A percentile compares a stretch with the other conserved stretches of the same genome.
These are phyloP conservation scores for Ceriops decandra DNA, from an alignment of 345 rosid species.

Conservation along the genomic window DNA sequence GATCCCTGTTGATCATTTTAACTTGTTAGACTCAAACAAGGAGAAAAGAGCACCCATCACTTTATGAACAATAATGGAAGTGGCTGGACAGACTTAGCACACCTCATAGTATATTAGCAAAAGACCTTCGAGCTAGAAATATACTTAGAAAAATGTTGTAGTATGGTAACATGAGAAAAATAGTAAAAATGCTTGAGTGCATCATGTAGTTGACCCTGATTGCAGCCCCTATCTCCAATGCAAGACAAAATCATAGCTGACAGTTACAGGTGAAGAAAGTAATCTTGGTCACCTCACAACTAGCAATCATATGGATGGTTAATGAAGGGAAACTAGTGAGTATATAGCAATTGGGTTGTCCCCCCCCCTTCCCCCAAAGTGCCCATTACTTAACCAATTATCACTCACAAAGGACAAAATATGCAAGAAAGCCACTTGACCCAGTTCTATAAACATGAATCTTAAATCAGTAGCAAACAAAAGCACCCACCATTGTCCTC, in stretches of 20 bases:
- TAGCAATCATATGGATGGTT: neutral
- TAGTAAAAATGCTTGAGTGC: no score
- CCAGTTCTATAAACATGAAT: neutral
- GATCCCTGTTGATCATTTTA: conserved; percentile 51
- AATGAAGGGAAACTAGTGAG: neutral
- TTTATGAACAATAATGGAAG: neutral
- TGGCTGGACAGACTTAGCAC: neutral
- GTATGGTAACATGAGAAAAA: no score
- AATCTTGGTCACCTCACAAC: neutral
- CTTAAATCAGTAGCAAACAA: neutral
- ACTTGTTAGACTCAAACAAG: conserved; percentile 22
- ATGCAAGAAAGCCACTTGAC: conserved; percentile 1
- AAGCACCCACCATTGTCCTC: conserved; percentile 76
- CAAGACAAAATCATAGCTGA: neutral
- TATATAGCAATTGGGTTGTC: neutral
- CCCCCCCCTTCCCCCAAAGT: no score
- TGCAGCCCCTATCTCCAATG: neutral
- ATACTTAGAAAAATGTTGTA: no score
- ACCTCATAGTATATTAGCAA: neutral
- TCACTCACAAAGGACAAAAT: neutral
- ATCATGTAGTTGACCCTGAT: no score
- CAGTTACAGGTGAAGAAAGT: neutral
- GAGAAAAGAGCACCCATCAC: neutral
- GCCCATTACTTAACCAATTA: no score
- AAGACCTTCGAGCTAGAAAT: no score